These are phyloP conservation scores for Populus trichocarpa DNA, from an alignment of 441 rosid genomes.

Conservation along the genomic window DNA sequence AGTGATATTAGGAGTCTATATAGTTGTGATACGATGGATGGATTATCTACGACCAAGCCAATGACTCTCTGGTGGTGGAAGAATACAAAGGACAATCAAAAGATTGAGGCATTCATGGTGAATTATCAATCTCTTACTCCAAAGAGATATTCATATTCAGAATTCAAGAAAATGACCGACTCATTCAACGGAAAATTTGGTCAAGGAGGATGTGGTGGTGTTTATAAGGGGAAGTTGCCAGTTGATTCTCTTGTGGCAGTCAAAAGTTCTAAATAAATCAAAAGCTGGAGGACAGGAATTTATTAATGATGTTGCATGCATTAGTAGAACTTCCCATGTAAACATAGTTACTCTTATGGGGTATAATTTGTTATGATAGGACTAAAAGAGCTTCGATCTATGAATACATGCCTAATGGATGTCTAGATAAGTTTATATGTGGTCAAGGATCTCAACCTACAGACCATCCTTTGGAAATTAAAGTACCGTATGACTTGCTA, in stretches of 20 bases:
- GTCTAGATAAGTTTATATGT: background rate
- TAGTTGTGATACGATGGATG: too few relatives aligned
- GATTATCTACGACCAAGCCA: too few relatives aligned
- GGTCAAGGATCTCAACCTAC: background rate
- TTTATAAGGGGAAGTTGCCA: background rate
- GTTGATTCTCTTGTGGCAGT: background rate
- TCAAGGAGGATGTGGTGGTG: background rate
- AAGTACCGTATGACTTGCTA: background rate
- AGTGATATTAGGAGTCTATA: too few relatives aligned
- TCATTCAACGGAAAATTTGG: background rate
- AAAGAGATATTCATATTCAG: background rate
- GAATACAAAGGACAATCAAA: background rate
- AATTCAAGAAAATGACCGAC: slow-evolving; percentile 1
- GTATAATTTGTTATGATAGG: background rate
- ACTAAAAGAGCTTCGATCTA: background rate
- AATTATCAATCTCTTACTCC: background rate
- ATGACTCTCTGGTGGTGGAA: background rate
- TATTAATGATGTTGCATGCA: slow-evolving; percentile 2
- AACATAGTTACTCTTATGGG: slow-evolving; percentile 3
- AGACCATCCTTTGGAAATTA: background rate
- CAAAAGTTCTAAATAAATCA: background rate
- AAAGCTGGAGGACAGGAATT: background rate
- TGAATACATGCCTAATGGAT: slow-evolving; percentile 5
- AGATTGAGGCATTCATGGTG: background rate
- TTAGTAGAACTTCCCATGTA: background rate